A percentile compares a stretch with the other conserved stretches of the same genome.
Evolutionary conservation across 331 rosid genomes (phyloP).

Genomic region (Acacia pycnantha): DNA sequence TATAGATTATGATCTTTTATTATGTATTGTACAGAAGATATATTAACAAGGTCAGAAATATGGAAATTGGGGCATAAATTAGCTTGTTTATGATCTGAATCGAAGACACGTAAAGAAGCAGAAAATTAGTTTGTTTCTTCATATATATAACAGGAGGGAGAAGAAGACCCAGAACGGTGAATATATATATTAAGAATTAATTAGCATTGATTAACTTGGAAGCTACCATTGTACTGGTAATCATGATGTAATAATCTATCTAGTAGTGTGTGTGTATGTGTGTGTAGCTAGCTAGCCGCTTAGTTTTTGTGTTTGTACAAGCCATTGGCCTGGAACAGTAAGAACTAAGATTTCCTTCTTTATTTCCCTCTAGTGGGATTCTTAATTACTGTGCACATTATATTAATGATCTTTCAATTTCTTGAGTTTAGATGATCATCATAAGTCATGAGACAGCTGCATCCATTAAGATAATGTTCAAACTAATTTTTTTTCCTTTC

Average conservation of each 20-base stretch:
- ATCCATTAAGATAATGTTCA: background rate
- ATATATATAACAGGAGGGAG: constrained; percentile 3
- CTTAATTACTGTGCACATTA: background rate
- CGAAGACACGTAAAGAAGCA: background rate
- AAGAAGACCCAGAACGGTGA: constrained; percentile 3
- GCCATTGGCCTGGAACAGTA: constrained; percentile 22
- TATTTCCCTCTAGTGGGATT: constrained; percentile 10
- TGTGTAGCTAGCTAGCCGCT: background rate
- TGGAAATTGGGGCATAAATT: background rate
- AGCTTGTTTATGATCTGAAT: background rate
- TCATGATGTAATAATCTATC: background rate
- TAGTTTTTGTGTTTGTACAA: constrained; percentile 7
- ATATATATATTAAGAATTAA: constrained; percentile 4
- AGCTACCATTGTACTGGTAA: constrained; percentile 1
- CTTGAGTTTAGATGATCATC: background rate
- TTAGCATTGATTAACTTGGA: constrained; percentile 21
- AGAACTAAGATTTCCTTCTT: constrained; percentile 20
- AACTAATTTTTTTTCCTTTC: background rate
- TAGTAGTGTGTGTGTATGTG: background rate
- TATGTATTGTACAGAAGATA: constrained; percentile 1
- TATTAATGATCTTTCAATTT: background rate
- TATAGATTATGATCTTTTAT: constrained; percentile 6
- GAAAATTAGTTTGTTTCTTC: background rate
- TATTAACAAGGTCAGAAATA: background rate
- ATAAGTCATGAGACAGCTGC: background rate